Evolutionary conservation across 352 stramenopile genomes (phyloP).

Genomic region (Saprolegnia parasitica): DNA sequence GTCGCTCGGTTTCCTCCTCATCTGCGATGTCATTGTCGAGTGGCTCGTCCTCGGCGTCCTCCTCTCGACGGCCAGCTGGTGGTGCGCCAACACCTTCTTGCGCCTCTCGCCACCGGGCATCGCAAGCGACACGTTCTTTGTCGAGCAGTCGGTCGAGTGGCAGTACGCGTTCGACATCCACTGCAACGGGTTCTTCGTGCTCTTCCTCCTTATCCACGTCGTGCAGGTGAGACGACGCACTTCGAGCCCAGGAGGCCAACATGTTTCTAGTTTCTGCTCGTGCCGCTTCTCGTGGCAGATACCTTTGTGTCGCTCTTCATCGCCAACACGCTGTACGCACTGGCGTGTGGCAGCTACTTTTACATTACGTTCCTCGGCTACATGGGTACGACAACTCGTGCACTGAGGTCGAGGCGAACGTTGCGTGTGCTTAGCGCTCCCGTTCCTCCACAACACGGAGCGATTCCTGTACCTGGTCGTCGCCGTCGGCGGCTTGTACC

Average conservation of each 20-base stretch:
- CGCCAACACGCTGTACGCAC: constrained; percentile 92
- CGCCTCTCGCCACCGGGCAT: constrained; percentile 33
- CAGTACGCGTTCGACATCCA: constrained; percentile 99
- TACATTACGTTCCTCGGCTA: constrained; percentile 99
- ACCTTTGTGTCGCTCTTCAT: constrained; percentile 87
- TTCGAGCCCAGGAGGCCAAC: constrained; percentile 31
- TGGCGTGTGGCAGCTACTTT: constrained; percentile 93
- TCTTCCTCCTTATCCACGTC: constrained; percentile 96
- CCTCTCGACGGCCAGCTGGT: constrained; percentile 63
- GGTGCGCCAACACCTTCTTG: constrained; percentile 68
- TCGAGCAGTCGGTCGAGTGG: constrained; percentile 98
- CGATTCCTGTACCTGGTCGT: constrained; percentile 84
- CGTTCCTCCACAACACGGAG: constrained; percentile 88
- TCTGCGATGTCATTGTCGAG: constrained; percentile 76
- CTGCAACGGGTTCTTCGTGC: constrained; percentile 98
- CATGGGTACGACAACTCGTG: constrained; percentile 67
- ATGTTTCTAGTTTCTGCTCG: constrained; percentile 90
- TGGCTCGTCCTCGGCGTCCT: constrained; percentile 73
- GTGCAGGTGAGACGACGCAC: constrained; percentile 50
- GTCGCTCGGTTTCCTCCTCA: constrained; percentile 58
- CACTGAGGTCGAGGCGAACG: constrained; percentile 2
- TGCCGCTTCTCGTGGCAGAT: constrained; percentile 89
- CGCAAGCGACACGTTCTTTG: constrained; percentile 68
- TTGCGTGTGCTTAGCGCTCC: constrained; percentile 47
- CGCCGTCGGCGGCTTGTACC: constrained; percentile 61